Evolutionary conservation across 306 rosid genomes (phyloP), one percentile per base, ranked within the genome.

Genomic region (Macrotyloma uniflorum): DNA sequence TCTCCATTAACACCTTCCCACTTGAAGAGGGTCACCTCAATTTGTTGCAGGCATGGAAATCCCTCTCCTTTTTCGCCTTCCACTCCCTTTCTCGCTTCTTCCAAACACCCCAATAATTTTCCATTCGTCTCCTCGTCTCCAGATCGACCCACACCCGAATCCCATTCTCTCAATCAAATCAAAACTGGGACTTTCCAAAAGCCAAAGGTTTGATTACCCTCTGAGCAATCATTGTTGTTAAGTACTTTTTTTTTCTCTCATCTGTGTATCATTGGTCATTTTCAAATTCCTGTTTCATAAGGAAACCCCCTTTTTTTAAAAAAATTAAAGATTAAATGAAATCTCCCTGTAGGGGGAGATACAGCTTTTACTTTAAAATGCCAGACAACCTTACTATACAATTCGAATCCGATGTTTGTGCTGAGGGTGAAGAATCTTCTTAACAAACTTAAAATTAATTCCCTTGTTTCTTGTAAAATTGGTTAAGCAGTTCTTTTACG

Each of bases 171-270:
- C 64, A 55, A 77, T 72, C 90, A 79, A 88, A 82, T 86, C 87
- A 66, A 82, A 38, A 46, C 38, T 33, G 80, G 66, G 43, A 73
- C 55, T 85, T 51, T 76, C 24, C 72, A 74, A 64, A 76, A 83
- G 53, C 82, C 82, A 35, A 94, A 90, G 96, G 98, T 93, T 79
- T 63, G 26, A 63, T 59, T 69, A 2, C 26, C 36, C 73, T 71
- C 19, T 55, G 16, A 46, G 8, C 22, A 11, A 24, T 51, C 12
- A 33, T 51, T 79, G 43, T 75, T 46, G 42, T 47, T 16, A 35
- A 42, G 53, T 18, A 46, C 38, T 42, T 42, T 42, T 42, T 42
- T 8, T 8, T 13, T 51, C 18, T 10, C 13, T 47, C 45, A 8
- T 57, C 8, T 32, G 45, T 74, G 26, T 55, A 15, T 55, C 55